Base-by-base conservation (phyloP, 208 protist genomes). In the Angomonas ambiguus region DNA sequence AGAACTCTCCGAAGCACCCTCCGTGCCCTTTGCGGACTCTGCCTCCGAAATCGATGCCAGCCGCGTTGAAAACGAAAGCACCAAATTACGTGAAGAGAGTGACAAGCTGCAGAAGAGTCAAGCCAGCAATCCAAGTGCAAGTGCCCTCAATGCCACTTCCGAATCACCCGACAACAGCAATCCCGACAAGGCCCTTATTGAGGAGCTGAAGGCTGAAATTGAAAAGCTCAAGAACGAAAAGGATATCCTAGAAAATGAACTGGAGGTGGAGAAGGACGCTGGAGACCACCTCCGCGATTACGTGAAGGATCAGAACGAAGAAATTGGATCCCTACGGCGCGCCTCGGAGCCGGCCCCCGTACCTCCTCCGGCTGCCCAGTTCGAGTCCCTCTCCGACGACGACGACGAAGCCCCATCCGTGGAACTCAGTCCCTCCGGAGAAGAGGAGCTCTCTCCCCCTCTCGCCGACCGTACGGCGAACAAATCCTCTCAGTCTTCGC, bases 71-170 rank as follows among this genome's bases (percentile, higher is more conserved):
- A 56, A 72, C 11, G 59, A 63, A 20, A 69, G 57, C n/a, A 71
- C 53, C 28, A 59, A 70, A 25, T 60, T 81, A 45, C 67, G 70
- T 34, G 35, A 51, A 6, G 65, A 59, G 30, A 81, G 77, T 28
- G 69, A 58, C 10, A 28, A 56, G 6, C 65, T 77, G 24, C 18
- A 38, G 16, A 53, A 49, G 32, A n/a, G 56, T 1, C 13, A 65
- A 3, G 62, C 49, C 5, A 35, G 53, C 2, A 38, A 3, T 27
- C 30, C 28, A 18, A 18, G 49, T n/a, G n/a, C n/a, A n/a, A n/a
- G n/a, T n/a, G n/a, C n/a, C 13, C 38, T 48, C 38, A 48, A 48
- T 18, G 38, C 38, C 18, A 11, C 11, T 51, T 8, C 53, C 53
- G 38, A 48, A 18, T 18, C 30, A 28, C 10, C 16, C 11, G 57